A percentile compares a stretch with the other conserved stretches of the same genome.
Conservation (phyloP, 495 filamentous ascomycete species). For the Penicillium desertorum region DNA sequence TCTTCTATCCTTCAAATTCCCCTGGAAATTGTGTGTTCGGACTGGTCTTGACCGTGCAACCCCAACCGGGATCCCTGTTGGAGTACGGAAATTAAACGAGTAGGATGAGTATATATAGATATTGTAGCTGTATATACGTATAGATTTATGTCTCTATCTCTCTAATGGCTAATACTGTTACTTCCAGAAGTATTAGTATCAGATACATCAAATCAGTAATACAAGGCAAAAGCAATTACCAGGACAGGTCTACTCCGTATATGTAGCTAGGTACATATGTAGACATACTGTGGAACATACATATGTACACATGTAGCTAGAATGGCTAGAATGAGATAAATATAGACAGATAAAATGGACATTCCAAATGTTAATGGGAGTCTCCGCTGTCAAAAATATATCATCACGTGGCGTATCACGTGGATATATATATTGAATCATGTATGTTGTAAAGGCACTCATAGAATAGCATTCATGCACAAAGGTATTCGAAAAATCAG, state of each 20-base stretch:
- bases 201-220: not conserved
- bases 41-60: constrained; percentile 23
- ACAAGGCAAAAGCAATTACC: not conserved
- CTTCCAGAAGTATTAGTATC: not conserved
- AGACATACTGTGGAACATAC: constrained; percentile 3
- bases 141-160: not conserved
- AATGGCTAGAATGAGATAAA: not conserved
- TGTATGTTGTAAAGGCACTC: not conserved
- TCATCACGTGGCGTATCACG: constrained; percentile 13
- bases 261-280: too few relatives aligned
- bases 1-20: constrained; percentile 9
- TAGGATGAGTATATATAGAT: not conserved
- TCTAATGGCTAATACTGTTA: not conserved
- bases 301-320: not conserved
- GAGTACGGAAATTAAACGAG: not conserved
- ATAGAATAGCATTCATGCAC: not conserved
- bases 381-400: constrained; percentile 2
- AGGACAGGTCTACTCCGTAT: not conserved
- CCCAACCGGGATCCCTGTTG: constrained; percentile 23
- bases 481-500: constrained; percentile 7
- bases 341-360: not conserved
- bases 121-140: not conserved
- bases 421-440: not conserved
- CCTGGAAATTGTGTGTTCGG: constrained; percentile 14
- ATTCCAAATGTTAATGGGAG: not conserved